These are phyloP conservation scores for Verticillium klebahnii DNA, from an alignment of 2,329 filamentous ascomycete genomes.

Conservation along the genomic window DNA sequence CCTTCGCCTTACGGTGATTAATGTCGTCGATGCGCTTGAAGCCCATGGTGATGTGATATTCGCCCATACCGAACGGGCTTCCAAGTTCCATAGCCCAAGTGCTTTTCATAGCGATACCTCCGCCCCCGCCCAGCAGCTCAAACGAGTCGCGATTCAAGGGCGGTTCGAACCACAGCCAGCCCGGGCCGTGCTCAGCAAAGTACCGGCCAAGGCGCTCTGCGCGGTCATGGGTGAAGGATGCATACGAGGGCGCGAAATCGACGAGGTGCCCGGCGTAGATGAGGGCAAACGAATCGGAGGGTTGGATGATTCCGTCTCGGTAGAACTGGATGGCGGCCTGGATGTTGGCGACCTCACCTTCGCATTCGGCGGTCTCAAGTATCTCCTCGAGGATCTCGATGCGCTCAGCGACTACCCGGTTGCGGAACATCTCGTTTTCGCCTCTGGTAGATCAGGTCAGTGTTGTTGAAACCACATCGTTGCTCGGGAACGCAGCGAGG, in stretches of 20 bases:
- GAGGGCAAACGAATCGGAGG: conserved; percentile 32
- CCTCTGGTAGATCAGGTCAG: conserved; percentile 8
- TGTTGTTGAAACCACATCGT: background rate
- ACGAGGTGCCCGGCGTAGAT: conserved; percentile 38
- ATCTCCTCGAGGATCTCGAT: conserved; percentile 23
- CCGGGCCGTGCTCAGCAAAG: conserved; percentile 25
- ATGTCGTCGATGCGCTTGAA: conserved; percentile 14
- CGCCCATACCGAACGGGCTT: conserved; percentile 22
- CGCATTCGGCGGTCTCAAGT: conserved; percentile 25
- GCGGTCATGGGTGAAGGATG: conserved; percentile 32
- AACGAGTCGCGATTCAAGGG: conserved; percentile 25
- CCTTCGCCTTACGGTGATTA: background rate
- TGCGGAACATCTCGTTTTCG: conserved; percentile 18
- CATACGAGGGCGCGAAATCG: conserved; percentile 31
- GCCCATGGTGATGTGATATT: conserved; percentile 22
- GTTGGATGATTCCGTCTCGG: conserved; percentile 31
- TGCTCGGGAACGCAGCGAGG: background rate
- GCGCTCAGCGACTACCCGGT: conserved; percentile 24
- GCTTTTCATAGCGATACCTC: conserved; percentile 22
- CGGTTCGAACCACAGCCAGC: conserved; percentile 42
- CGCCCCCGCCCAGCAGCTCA: background rate
- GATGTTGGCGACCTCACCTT: conserved; percentile 35
- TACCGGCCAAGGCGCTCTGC: conserved; percentile 33
- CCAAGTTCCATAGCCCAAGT: conserved; percentile 18
- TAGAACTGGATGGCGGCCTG: conserved; percentile 36